Percentiles rank a stretch among this genome's conserved stretches.
phyloP scores from a whole-genome alignment of 2,329 filamentous ascomycete genomes.

The Alternaria conjuncta region DNA sequence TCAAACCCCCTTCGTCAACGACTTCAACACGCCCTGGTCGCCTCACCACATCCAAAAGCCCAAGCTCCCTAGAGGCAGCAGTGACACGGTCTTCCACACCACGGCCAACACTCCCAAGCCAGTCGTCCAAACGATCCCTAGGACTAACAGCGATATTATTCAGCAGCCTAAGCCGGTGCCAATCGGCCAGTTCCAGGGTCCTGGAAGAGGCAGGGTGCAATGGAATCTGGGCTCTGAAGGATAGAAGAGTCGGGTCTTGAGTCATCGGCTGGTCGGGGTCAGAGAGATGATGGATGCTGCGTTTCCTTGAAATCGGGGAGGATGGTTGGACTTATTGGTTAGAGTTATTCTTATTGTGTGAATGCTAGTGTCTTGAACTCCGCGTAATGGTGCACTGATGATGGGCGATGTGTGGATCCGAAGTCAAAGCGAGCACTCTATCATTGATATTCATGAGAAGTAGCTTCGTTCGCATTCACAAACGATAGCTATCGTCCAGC shows the following conservation, averaged over 20 bases:
- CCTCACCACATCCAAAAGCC: slow-evolving; percentile 28
- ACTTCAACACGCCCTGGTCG: slow-evolving; percentile 28
- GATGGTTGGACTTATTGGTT: not conserved
- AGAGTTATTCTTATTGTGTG: not conserved
- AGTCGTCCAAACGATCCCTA: slow-evolving; percentile 18
- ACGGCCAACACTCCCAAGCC: slow-evolving; percentile 15
- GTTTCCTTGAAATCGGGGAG: not conserved
- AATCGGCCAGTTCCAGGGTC: slow-evolving; percentile 22
- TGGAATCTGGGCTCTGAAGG: slow-evolving; percentile 46
- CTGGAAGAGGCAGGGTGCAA: slow-evolving; percentile 34
- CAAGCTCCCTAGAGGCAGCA: slow-evolving; percentile 27
- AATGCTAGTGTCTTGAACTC: not conserved
- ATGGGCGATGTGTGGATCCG: too few relatives aligned
- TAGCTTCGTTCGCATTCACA: not conserved
- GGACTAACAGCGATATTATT: slow-evolving; percentile 39
- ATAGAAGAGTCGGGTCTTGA: not conserved
- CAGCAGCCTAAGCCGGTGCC: slow-evolving; percentile 34
- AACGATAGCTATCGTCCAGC: slow-evolving; percentile 5
- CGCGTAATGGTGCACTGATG: too few relatives aligned
- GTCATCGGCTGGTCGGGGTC: not conserved
- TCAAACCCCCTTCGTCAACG: slow-evolving; percentile 19
- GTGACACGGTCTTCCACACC: slow-evolving; percentile 25
- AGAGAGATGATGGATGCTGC: not conserved
- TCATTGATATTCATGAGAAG: slow-evolving; percentile 4
- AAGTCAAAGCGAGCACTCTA: not conserved